Conservation (phyloP, 768 basidiomycete species). For the Filobasidium wieringae region DNA sequence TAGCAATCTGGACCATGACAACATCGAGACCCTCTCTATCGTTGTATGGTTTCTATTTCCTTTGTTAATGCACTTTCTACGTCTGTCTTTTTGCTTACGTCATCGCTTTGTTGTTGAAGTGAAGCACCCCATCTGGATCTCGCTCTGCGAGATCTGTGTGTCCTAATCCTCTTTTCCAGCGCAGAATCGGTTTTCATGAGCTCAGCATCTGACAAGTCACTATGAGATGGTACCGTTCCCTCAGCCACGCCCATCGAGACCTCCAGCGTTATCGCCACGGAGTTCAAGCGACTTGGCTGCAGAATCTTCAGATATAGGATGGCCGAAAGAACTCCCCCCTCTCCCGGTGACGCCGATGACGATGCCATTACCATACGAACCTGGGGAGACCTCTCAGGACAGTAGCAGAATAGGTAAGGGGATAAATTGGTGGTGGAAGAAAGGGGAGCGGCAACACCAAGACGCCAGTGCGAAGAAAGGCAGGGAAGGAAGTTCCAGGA, state of each 20-base stretch:
- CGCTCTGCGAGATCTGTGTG: no score
- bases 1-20: no score
- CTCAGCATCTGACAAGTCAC: no score
- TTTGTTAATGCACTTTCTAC: no score
- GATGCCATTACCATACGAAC: neutral
- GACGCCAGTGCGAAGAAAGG: neutral
- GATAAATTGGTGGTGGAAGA: slow-evolving; percentile 9
- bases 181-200: no score
- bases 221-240: neutral
- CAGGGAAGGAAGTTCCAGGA: neutral
- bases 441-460: neutral
- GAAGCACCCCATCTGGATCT: no score
- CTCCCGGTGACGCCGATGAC: neutral
- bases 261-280: neutral
- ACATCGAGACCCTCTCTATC: no score
- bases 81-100: no score
- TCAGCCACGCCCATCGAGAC: neutral
- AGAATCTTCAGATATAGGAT: neutral
- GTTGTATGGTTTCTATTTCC: no score
- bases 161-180: no score
- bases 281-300: no score
- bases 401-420: neutral
- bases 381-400: neutral
- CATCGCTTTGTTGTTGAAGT: no score
- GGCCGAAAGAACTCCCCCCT: neutral